phyloP scores from a whole-genome alignment of 257 asterid species.

The Jaltomata sinuosa region DNA sequence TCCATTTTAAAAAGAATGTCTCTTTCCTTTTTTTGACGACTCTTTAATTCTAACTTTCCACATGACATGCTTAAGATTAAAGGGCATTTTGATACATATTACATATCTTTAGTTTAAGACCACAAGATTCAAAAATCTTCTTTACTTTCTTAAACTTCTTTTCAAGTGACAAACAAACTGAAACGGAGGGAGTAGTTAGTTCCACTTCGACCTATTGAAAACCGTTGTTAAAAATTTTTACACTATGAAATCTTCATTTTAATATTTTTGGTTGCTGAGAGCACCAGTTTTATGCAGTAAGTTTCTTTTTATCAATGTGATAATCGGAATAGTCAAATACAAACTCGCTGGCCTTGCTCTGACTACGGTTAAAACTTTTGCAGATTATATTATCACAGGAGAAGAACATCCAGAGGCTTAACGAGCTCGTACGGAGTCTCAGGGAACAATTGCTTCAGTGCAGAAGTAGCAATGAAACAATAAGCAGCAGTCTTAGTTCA shows the following conservation, averaged over 20 bases:
- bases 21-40: no score
- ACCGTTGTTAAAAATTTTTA: background rate
- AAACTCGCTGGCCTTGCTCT: background rate
- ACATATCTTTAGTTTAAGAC: no score
- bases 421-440: slow-evolving; percentile 57
- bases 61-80: no score
- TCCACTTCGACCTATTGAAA: background rate
- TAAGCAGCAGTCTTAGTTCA: slow-evolving; percentile 29
- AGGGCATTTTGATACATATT: no score
- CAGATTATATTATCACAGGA: slow-evolving; percentile 84
- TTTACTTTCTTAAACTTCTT: no score
- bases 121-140: no score
- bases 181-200: no score
- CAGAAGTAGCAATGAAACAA: slow-evolving; percentile 39
- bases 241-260: background rate
- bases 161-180: no score
- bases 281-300: background rate
- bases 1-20: no score
- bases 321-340: background rate
- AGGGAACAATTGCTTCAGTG: slow-evolving; percentile 68
- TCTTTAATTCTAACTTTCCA: no score
- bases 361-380: background rate
- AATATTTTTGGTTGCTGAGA: background rate
- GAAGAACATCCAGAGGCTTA: slow-evolving; percentile 70
- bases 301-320: background rate